Evolutionary conservation across 2,329 filamentous ascomycete genomes (phyloP), one percentile per base, ranked within the genome.

Genomic region (Fusarium brachygibbosum): DNA sequence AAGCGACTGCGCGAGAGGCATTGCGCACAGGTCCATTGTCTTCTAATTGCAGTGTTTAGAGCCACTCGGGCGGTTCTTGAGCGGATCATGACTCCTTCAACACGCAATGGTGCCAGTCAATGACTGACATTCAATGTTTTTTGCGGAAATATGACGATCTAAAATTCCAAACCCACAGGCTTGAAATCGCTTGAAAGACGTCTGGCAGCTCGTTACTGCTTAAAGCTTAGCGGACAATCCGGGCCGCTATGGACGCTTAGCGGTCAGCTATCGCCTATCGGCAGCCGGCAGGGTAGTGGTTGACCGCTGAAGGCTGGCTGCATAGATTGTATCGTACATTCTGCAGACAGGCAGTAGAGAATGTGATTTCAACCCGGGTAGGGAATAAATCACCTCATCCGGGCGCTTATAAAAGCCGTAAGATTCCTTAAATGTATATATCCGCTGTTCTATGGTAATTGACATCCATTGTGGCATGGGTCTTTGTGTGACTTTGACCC

Each of bases 21-120:
- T 16, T 74, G 54, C 23, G 74, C 69, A 19, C 78, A 80, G 5
- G 70, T 77, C 79, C 78, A 80, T 61, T 63, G 75, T 40, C 65
- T 58, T 46, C 55, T 65, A 1, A 69, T 23, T 6, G 76, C 48
- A 23, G 57, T 52, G 35, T 62, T 57, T 9, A 73, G 51, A 8
- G 68, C 68, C 35, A 63, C 50, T 25, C 74, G 63, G 19, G 71
- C 56, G 0, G 71, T 62, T 54, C 74, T 69, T 45, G 75, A 70
- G 55, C 74, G 74, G 42, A 79, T 75, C 79, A 79, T 80, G 59
- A 51, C 58, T 21, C 58, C 17, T 59, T 49, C n/a, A 23, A 14
- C 17, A 19, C 9, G 53, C 68, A 73, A 74, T 72, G 61, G 69
- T 57, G 54, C 40, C 34, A 29, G 48, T 44, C 29, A 46, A 51